Conservation (phyloP, 768 basidiomycete genomes). For the Porphyrellus cyaneotinctus region DNA sequence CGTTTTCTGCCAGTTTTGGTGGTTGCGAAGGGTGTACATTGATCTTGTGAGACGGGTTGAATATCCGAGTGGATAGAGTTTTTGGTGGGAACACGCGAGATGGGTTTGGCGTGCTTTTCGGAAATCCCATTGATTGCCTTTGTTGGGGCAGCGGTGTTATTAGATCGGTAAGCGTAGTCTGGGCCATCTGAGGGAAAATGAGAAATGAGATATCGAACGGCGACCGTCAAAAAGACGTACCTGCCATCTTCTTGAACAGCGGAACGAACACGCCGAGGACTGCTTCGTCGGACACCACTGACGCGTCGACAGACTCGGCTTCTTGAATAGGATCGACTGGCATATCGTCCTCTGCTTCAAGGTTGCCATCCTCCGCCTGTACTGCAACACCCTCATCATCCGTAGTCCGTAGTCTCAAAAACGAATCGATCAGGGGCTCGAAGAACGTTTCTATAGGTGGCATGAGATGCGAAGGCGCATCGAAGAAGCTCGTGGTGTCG, state of each 20-base stretch:
- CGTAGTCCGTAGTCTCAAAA: constrained; percentile 35
- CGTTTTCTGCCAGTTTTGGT: constrained; percentile 31
- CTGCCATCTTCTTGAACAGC: constrained; percentile 55
- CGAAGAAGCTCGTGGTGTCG: constrained; percentile 49
- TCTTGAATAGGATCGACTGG: constrained; percentile 32
- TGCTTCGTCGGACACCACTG: constrained; percentile 41
- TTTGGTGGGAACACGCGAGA: constrained; percentile 20
- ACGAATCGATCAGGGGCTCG: constrained; percentile 52
- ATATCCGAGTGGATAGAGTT: constrained; percentile 13
- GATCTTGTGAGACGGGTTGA: constrained; percentile 11
- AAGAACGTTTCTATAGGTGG: constrained; percentile 73
- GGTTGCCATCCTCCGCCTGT: constrained; percentile 20
- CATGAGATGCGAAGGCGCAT: constrained; percentile 69
- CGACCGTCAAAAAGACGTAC: constrained; percentile 26
- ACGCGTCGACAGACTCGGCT: constrained; percentile 13
- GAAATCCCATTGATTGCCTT: constrained; percentile 16
- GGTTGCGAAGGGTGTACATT: constrained; percentile 9
- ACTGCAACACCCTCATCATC: constrained; percentile 14
- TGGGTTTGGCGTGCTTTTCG: constrained; percentile 10
- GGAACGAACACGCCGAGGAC: constrained; percentile 59
- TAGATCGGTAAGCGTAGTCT: constrained; percentile 22
- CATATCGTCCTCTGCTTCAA: constrained; percentile 44
- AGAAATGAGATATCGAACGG: not conserved
- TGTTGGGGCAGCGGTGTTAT: constrained; percentile 4
- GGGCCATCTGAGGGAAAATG: constrained; percentile 15